Evolutionary conservation across 768 basidiomycete genomes (phyloP).

Genomic region (Russula olivacea): DNA sequence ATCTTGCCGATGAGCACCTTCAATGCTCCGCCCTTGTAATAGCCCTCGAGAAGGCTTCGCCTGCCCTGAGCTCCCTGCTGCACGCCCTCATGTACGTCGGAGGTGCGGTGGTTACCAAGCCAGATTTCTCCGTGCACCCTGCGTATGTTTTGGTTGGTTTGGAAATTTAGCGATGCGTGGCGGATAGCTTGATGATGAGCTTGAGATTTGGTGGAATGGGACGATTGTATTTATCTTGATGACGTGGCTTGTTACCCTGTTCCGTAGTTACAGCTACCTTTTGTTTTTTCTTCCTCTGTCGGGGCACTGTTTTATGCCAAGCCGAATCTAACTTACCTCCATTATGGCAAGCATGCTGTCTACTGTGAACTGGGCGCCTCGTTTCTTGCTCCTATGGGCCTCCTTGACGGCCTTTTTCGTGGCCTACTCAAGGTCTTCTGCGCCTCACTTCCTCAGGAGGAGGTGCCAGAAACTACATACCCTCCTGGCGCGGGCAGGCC

Average conservation of each 20-base stretch:
- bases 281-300: neutral
- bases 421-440: slow-evolving; percentile 12
- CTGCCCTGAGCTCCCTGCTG: slow-evolving; percentile 64
- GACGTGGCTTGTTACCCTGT: neutral
- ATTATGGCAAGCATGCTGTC: neutral
- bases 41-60: slow-evolving; percentile 66
- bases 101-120: slow-evolving; percentile 76
- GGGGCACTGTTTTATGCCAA: neutral
- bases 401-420: slow-evolving; percentile 6
- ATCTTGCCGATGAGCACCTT: slow-evolving; percentile 80
- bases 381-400: slow-evolving; percentile 8
- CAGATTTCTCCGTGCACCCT: slow-evolving; percentile 67
- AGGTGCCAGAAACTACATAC: neutral
- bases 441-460: neutral
- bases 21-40: slow-evolving; percentile 75
- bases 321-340: neutral
- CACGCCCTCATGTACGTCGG: slow-evolving; percentile 94
- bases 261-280: neutral
- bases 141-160: slow-evolving; percentile 81
- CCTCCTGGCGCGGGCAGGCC: neutral
- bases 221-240: neutral
- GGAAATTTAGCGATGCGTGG: slow-evolving; percentile 44
- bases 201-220: neutral
- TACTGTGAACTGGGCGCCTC: neutral
- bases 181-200: neutral